Evolutionary conservation across 2,329 filamentous ascomycete genomes (phyloP), one percentile per base, ranked within the genome.

Genomic region (Juglanconis oblonga): DNA sequence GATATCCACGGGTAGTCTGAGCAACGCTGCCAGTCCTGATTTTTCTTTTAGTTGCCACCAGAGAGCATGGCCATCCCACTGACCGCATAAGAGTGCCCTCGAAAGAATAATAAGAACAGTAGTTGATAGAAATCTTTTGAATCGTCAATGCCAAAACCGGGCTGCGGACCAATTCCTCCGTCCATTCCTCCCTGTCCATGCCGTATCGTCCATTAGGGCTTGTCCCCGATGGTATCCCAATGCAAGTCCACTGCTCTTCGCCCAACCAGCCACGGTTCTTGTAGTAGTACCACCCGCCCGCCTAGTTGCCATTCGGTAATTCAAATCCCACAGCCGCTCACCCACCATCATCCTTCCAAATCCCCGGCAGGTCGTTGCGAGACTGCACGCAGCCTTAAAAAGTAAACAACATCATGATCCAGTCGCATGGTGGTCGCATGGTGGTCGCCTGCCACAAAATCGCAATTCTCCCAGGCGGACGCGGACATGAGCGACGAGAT

Each of bases 401-500:
- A 62, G 58, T 63, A 63, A 54, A 61, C 52, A 61, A 52, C 64
- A 65, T 67, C 64, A 49, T 57, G 45, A 38, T 67, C 68, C 67
- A 68, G 68, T 67, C 68, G 68, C 71, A 47, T 29, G 69, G 64
- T 68, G 67, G 17, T 17, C 17, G 17, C 17, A 17, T 17, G 17
- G 67, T 68, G 67, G 67, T 65, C 64, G 58, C 62, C 68, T 62
- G 68, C 71, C 70, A 68, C 70, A 70, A 68, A 68, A 67, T 68
- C 63, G 68, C 69, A 68, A 45, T 55, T 61, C 66, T 70, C 70
- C 67, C 70, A 71, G 70, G 71, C 66, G 71, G 73, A 73, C 70
- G 71, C 67, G 71, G 73, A 73, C 69, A 73, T 72, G 69, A 72
- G 69, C 71, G 70, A 71, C 69, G 62, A 58, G 62, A 63, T 58